Evolutionary conservation across 1,284 basidiomycete species (phyloP).

Genomic region (Apiotrichum akiyoshidainum): DNA sequence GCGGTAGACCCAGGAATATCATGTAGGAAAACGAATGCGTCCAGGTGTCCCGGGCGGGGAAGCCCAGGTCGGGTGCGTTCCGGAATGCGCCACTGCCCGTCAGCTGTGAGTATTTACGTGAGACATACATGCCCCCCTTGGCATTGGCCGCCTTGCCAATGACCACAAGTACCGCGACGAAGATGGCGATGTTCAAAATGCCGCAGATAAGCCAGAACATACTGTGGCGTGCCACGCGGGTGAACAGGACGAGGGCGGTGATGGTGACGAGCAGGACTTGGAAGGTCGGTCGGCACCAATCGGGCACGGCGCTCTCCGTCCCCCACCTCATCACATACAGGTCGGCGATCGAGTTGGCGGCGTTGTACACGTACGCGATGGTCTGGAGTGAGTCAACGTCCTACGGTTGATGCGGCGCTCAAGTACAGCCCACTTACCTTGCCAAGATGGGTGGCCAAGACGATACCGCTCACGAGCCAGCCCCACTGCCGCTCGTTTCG

Average conservation of each 20-base stretch:
- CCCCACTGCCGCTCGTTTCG: no score
- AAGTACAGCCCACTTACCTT: no score
- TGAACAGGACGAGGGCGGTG: background rate
- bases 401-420: no score
- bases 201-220: background rate
- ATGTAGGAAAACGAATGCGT: background rate
- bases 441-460: no score
- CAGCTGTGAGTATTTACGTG: background rate
- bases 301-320: no score
- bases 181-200: background rate
- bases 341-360: background rate
- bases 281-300: background rate
- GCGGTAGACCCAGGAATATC: slow-evolving; percentile 1
- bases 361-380: background rate
- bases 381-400: no score
- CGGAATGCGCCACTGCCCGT: background rate
- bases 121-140: background rate
- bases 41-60: background rate
- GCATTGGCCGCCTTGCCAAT: background rate
- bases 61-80: background rate
- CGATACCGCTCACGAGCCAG: no score
- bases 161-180: background rate
- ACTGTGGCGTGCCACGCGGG: background rate
- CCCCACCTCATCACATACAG: background rate
- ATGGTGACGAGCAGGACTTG: background rate